Base-by-base conservation (phyloP, 495 filamentous ascomycete genomes). In the Sphaerosporella brunnea region DNA sequence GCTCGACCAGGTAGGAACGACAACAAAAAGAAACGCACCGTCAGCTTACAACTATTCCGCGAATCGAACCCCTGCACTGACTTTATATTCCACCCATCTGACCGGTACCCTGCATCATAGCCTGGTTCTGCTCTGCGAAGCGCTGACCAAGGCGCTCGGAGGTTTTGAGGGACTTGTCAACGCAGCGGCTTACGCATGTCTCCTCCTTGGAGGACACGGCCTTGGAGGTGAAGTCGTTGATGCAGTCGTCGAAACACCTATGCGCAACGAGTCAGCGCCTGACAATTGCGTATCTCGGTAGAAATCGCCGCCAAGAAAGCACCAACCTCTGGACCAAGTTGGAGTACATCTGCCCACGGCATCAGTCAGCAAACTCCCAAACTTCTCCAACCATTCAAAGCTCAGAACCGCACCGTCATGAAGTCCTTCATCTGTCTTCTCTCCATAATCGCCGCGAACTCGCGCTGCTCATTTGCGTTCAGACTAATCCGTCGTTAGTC, bases 141-240 rank as follows among this genome's bases (percentile, higher is more conserved):
- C 90, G 73, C 64, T 90, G 79, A 52, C 84, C 80, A 46, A 96
- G 67, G 23, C 90, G 76, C 57, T 85, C 80, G 28, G 80, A 80
- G 45, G 79, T 74, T 63, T 93, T 88, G 65, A 95, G 74, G 63
- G 82, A 81, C 72, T 97, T 97, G 66, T 88, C 80, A 19, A 95
- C 85, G 64, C 92, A 99, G 53, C 84, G 79, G 69, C 81, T 77
- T 50, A 94, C 74, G 66, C 92, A 96, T 56, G 79, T 74, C 60
- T 86, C 80, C 66, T 99, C 90, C 54, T 82, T 78, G 51, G 74
- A 68, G 46, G 78, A 75, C 25, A 99, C 74, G 4, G 84, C 83
- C 69, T 95, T 95, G 70, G 83, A 90, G 61, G 85, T 93, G 74
- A 99, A 99, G 70, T 95, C 88, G 64, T 84, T 88, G 65, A 96